Evolutionary conservation across 75 land plant species (phyloP), one percentile per base, ranked within the genome.

Genomic region (Isoetes taiwanensis): DNA sequence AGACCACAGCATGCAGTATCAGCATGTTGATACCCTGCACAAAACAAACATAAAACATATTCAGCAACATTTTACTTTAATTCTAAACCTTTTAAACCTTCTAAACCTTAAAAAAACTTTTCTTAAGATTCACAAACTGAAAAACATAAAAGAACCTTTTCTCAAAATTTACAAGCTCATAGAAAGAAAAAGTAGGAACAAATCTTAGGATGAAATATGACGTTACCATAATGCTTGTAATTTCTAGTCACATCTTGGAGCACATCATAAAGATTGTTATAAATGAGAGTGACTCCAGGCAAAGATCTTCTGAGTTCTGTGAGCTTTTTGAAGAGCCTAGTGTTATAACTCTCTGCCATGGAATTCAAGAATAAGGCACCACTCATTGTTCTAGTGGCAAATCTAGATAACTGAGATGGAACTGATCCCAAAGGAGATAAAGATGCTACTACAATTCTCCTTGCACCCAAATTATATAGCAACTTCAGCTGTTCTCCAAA

Each of bases 1-100:
- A 46, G 50, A 4, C 50, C 50, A n/a, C 50, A 46, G 16, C 50
- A 46, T 6, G 50, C 50, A 46, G n/a, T 46, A 23, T 46, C 50
- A 6, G 5, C n/a, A n/a, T 46, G 16, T 5, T 19, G n/a, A 46
- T 19, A 46, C 23, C 50, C 50, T 46, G 5, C 8, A 46, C 38
- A 14, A 37, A 9, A 9, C 11, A 37, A 37, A 37, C 9, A 14
- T 14, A 37, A 37, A 37, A 37, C 11, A 37, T 9, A 9, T 37
- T 9, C 11, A 37, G 38, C 9, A 37, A 37, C 39, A 37, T 37
- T 9, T 37, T 37, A 9, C 39, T 37, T 9, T 14, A 9, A 14
- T 37, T 9, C 14, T 9, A 9, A 37, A 9, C 14, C 9, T 37
- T 37, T 9, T n/a, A n/a, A 37, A 37, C 9, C 12, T 37, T 9